Conservation (phyloP, 2,329 filamentous ascomycete species). For the Penicillium sp. region DNA sequence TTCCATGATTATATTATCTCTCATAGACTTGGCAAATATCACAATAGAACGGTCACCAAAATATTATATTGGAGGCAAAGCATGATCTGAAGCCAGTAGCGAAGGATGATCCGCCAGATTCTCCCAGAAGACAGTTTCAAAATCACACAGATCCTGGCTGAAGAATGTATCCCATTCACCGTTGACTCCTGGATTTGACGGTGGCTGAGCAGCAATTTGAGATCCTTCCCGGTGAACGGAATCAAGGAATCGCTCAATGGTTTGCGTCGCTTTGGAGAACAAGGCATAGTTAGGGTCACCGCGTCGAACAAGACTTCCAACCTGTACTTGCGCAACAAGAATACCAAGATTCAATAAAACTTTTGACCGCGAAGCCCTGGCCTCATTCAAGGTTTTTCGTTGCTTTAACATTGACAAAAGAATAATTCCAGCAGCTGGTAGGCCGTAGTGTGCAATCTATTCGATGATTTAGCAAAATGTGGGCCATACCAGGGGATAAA, state of each 20-base stretch:
- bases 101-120: conserved; percentile 31
- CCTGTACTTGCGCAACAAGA: conserved; percentile 30
- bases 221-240: conserved; percentile 22
- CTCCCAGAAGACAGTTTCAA: conserved; percentile 30
- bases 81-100: conserved; percentile 21
- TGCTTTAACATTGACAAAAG: conserved; percentile 31
- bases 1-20: no score
- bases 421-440: conserved; percentile 32
- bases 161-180: conserved; percentile 27
- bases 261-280: conserved; percentile 27
- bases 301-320: conserved; percentile 26
- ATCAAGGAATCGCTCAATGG: conserved; percentile 29
- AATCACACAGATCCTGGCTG: conserved; percentile 29
- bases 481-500: no score
- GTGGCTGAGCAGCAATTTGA: conserved; percentile 3
- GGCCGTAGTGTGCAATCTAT: conserved; percentile 32
- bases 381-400: conserved; percentile 8
- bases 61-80: conserved; percentile 17
- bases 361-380: conserved; percentile 15
- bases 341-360: conserved; percentile 28
- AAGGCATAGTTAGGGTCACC: conserved; percentile 30
- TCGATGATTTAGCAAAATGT: not conserved
- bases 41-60: no score
- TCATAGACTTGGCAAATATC: no score
- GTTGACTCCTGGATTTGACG: conserved; percentile 15